Evolutionary conservation across 352 stramenopile species (phyloP).

Genomic region (Phytophthora palmivora): DNA sequence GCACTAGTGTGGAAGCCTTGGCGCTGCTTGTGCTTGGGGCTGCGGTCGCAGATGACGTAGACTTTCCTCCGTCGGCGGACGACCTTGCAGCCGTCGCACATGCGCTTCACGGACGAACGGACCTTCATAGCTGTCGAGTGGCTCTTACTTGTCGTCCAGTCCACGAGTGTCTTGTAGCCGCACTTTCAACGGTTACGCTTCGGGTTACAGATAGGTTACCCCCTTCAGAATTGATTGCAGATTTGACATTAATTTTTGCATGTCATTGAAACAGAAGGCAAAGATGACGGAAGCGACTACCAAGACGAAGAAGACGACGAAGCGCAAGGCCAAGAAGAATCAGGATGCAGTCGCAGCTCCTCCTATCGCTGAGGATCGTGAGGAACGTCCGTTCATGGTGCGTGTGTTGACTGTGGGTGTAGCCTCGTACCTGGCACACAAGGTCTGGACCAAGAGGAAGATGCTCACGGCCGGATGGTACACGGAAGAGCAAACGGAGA

Average conservation of each 20-base stretch:
- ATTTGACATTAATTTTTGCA: slow-evolving; percentile 12
- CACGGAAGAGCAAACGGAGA: slow-evolving; percentile 58
- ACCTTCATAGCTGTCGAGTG: slow-evolving; percentile 84
- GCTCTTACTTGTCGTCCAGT: slow-evolving; percentile 25
- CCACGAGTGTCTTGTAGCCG: slow-evolving; percentile 31
- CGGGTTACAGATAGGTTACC: not conserved
- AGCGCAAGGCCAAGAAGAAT: slow-evolving; percentile 20
- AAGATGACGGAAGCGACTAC: not conserved
- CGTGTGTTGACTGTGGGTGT: slow-evolving; percentile 67
- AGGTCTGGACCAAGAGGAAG: slow-evolving; percentile 82
- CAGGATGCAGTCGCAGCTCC: slow-evolving; percentile 1
- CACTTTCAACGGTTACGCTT: slow-evolving; percentile 5
- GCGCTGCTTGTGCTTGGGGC: slow-evolving; percentile 94
- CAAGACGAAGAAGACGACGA: slow-evolving; percentile 31
- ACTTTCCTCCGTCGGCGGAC: slow-evolving; percentile 87
- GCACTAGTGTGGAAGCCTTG: slow-evolving; percentile 91
- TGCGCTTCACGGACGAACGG: slow-evolving; percentile 90
- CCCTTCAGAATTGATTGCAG: slow-evolving; percentile 8
- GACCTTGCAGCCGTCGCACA: slow-evolving; percentile 93
- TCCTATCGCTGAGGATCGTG: slow-evolving; percentile 2
- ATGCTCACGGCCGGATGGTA: slow-evolving; percentile 71
- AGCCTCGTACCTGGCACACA: slow-evolving; percentile 80
- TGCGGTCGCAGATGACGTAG: slow-evolving; percentile 92
- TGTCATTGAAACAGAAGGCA: slow-evolving; percentile 14
- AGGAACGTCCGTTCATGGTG: slow-evolving; percentile 53